phyloP scores from a whole-genome alignment of 805 yeast species.

The Metschnikowia sp. region DNA sequence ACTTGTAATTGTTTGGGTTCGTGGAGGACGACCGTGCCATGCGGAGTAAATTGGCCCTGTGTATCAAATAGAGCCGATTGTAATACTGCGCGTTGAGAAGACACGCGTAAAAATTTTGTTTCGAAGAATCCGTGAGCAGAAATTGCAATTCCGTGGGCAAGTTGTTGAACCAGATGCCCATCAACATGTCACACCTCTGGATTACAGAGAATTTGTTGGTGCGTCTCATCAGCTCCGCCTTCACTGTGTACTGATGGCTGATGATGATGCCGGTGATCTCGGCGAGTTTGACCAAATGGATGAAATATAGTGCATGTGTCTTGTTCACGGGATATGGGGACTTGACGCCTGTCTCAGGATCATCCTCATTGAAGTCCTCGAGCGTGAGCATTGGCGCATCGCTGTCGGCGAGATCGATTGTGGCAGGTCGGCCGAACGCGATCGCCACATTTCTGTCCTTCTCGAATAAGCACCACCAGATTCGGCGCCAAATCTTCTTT shows the following conservation, averaged over 20 bases:
- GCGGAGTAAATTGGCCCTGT: constrained; percentile 61
- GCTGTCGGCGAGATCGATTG: constrained; percentile 67
- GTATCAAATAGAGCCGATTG: constrained; percentile 66
- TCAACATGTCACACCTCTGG: constrained; percentile 69
- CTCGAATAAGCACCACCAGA: constrained; percentile 76
- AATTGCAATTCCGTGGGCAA: constrained; percentile 63
- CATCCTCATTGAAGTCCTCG: constrained; percentile 61
- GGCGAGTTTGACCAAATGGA: constrained; percentile 61
- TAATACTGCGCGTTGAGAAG: constrained; percentile 67
- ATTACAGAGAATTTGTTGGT: constrained; percentile 43
- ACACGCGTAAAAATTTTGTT: constrained; percentile 56
- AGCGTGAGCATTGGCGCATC: constrained; percentile 69
- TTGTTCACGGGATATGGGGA: constrained; percentile 45
- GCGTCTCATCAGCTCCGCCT: constrained; percentile 54
- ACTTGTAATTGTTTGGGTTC: constrained; percentile 43
- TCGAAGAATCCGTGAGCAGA: constrained; percentile 50
- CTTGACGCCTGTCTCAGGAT: constrained; percentile 33
- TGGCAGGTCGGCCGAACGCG: constrained; percentile 71
- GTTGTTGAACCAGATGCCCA: constrained; percentile 73
- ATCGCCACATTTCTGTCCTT: constrained; percentile 68
- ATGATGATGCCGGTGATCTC: constrained; percentile 69
- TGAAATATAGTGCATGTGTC: constrained; percentile 54
- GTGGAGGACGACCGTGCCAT: constrained; percentile 42
- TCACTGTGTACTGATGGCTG: constrained; percentile 67
- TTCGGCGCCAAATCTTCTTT: constrained; percentile 55